Evolutionary conservation across 176 grass and related monocot genomes (phyloP), one percentile per base, ranked within the genome.

Genomic region (Carex cristatella): DNA sequence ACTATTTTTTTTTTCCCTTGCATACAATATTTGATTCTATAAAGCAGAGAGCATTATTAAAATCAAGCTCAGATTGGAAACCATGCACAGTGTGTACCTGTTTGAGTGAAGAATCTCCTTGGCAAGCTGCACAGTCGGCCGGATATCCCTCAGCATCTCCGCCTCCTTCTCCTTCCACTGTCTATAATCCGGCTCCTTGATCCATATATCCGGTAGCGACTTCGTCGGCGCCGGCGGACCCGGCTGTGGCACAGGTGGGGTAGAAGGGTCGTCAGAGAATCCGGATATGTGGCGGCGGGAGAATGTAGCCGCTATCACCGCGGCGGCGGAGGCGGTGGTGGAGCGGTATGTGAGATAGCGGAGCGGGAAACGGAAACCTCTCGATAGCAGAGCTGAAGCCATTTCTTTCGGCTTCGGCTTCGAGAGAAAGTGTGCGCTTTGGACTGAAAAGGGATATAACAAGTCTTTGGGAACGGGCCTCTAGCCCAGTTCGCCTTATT

Each of bases 91-190:
- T 23, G 3, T 23, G 7, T 74, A 97, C 94, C 94, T 94, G 59
- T 87, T 83, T 3, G 95, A 94, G 48, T 98, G 95, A 54, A 98
- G 92, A 86, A 98, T 98, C 15, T 94, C 88, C 68, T 94, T 94
- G 53, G 87, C 79, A 69, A 91, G 88, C 58, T 79, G 84, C 49
- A 88, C 44, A 57, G 90, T 80, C 28, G 92, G 92, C 6, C 85
- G 86, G 80, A 98, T 84, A 51, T 98, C 88, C 12, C 69, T 46
- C 40, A 94, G 89, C 67, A 98, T 93, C 65, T 92, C 89, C 8
- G 82, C 86, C 83, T 98, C 86, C 55, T 44, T 87, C 33, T 76
- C 74, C 91, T 85, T 90, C 84, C 91, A 94, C 55, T 69, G 65
- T 32, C 23, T 56, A 40, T 79, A 80, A 15, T 49, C 89, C 1